Base-by-base conservation (phyloP, 169 alveolate genomes). In the Cryptosporidium meleagridis region DNA sequence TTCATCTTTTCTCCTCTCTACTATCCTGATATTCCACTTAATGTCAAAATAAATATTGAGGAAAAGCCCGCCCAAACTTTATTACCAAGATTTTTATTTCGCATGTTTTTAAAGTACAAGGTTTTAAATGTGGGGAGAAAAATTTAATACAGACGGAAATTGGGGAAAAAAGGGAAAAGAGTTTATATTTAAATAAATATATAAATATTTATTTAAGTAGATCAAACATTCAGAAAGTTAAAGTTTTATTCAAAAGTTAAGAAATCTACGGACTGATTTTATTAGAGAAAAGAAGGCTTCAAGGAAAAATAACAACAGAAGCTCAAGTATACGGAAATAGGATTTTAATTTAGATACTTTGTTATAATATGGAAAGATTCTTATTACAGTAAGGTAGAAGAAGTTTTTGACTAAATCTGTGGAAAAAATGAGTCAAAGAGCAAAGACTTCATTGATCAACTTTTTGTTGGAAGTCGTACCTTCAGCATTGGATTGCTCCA, bases 391-490 rank as follows among this genome's bases (percentile, higher is more conserved):
- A 55, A 23, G 35, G 31, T 55, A 55, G 35, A 21, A 8, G 7
- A 26, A 55, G 18, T 16, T 9, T 55, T 55, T 55, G 37, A 55
- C 35, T 0, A 37, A 55, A 10, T 55, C 23, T 16, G 26, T 8
- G 35, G 2, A 70, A 31, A 48, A 26, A 75, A 93, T 58, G 80
- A 91, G 92, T 92, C 95, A 92, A 70, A 71, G 93, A 48, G 93
- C 91, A 67, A 94, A 94, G 85, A 92, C 95, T 23, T 91, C 93
- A 59, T 85, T 94, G 51, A 93, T 93, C 61, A 93, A 94, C 51
- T 94, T 92, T 61, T 91, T 94, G 61, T 85, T 94, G 80, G 96
- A 93, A 87, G 93, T 94, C 44, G 93, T 94, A 37, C 96, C 96
- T 18, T 91, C 96, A 16, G 93, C 92, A 39, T 91, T 94, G 68